Percentiles rank a stretch among this genome's conserved stretches.
phyloP scores from a whole-genome alignment of 2,329 filamentous ascomycete genomes.

The Biscogniauxia mediterranea region DNA sequence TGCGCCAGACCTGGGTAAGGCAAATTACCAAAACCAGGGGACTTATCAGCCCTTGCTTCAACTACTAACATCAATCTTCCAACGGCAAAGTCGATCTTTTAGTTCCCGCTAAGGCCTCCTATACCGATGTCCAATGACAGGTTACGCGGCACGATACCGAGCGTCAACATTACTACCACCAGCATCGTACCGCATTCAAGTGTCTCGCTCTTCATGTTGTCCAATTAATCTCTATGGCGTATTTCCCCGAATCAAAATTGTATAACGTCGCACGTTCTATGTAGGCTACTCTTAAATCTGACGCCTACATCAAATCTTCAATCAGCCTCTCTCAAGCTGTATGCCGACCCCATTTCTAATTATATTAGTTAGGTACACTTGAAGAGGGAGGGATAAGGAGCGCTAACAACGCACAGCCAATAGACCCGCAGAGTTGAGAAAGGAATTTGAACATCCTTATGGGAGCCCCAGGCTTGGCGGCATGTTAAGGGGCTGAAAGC shows the following conservation, averaged over 20 bases:
- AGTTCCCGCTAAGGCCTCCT: neutral
- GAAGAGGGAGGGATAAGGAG: no score
- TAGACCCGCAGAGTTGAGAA: no score
- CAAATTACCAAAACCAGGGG: neutral
- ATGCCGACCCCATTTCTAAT: no score
- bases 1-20: neutral
- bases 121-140: neutral
- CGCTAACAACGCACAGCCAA: no score
- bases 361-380: no score
- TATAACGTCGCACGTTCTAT: neutral
- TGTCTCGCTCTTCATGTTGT: neutral
- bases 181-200: neutral
- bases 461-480: no score
- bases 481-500: no score
- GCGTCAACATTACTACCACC: neutral
- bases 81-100: neutral
- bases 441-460: no score
- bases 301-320: neutral
- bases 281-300: neutral
- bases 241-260: neutral
- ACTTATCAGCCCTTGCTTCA: neutral
- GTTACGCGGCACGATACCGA: neutral
- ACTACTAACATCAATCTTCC: neutral
- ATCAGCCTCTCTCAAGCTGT: neutral
- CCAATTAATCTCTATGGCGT: neutral